Evolutionary conservation across 2,329 filamentous ascomycete genomes (phyloP), one percentile per base, ranked within the genome.

Genomic region (Colletotrichum limetticola): DNA sequence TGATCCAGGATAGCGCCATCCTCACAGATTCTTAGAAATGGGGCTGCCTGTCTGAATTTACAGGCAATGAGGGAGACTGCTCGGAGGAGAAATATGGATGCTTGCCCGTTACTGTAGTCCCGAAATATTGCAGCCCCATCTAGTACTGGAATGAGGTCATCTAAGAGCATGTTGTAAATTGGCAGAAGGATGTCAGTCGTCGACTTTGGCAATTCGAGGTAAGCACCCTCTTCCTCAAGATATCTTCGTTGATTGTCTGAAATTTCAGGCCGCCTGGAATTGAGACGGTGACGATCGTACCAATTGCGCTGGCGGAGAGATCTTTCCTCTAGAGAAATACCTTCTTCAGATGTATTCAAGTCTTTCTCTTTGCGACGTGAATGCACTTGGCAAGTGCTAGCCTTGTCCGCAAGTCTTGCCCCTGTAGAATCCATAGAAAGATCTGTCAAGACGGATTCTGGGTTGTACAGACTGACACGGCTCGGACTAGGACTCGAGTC

Each of bases 11-110:
- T n/a, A 2, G 72, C 69, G 3, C 74, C 75, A 5, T 60, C 46
- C 1, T 76, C 73, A 6, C 6, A 26, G 1, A 79, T 14, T 3
- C 74, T 74, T 1, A 79, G 58, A 35, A 78, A 78, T 2, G 77
- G 74, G 24, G 74, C 32, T 8, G 78, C 78, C 57, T 78, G 77
- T 28, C 67, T 68, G 2, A 74, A 65, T 60, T 79, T 79, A 65
- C 77, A 79, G 5, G 71, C 58, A 16, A 77, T 73, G 5, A 79
- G 77, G 35, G 77, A 78, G 2, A 78, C 74, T n/a, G 76, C 77
- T 3, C 71, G 71, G 1, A 78, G 66, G 0, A 78, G 65, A 30
- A 75, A 77, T 0, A 22, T 37, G 9, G 78, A 79, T 14, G 75
- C 58, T 6, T 75, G 58, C 1, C 76, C 76, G 19, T 77, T 77